These are phyloP conservation scores for Miscanthus lutarioriparius DNA, from an alignment of 176 grass and related monocot species.

Conservation along the genomic window DNA sequence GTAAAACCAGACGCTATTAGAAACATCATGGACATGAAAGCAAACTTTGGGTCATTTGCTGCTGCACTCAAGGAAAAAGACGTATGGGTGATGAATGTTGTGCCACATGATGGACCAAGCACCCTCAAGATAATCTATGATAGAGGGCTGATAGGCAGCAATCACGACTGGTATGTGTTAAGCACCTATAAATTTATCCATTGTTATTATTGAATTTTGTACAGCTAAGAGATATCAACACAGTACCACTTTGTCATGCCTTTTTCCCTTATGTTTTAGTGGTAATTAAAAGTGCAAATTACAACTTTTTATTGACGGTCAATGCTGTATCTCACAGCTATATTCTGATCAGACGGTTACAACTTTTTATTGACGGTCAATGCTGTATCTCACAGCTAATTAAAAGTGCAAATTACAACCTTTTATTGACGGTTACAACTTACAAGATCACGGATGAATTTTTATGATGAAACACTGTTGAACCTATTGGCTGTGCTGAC, in stretches of 20 bases:
- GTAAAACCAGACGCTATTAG: slow-evolving; percentile 74
- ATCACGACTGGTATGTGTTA: slow-evolving; percentile 79
- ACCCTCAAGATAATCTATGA: slow-evolving; percentile 96
- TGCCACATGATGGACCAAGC: slow-evolving; percentile 83
- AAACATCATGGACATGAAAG: slow-evolving; percentile 99
- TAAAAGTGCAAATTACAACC: no score
- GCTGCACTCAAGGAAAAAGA: slow-evolving; percentile 90
- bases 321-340: slow-evolving; percentile 11
- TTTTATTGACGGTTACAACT: slow-evolving; percentile 21
- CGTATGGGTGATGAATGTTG: slow-evolving; percentile 96
- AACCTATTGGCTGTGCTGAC: neutral
- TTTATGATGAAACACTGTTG: slow-evolving; percentile 24
- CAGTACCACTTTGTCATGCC: neutral
- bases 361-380: no score
- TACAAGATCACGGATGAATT: neutral
- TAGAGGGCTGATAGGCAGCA: slow-evolving; percentile 84
- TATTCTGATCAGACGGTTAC: slow-evolving; percentile 26
- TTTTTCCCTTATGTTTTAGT: neutral
- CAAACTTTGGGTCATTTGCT: slow-evolving; percentile 92
- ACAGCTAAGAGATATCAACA: neutral
- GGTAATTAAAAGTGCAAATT: neutral
- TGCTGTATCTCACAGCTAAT: no score
- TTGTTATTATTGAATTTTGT: slow-evolving; percentile 20
- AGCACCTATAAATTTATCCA: slow-evolving; percentile 7
- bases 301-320: neutral